These are phyloP conservation scores for Raphanus sativus DNA, from an alignment of 345 rosid species.

Conservation along the genomic window DNA sequence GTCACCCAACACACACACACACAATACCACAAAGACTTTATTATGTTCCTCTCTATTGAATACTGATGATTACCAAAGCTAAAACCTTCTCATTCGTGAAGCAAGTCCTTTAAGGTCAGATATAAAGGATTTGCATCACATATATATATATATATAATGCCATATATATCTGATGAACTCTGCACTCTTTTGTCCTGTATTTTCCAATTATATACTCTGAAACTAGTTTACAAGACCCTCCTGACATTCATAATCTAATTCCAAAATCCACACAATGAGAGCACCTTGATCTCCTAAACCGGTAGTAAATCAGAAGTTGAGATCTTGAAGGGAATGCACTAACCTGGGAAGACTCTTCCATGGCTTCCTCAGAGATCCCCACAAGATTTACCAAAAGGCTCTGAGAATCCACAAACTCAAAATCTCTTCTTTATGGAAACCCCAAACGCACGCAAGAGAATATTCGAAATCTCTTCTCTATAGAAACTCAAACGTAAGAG, in stretches of 20 bases:
- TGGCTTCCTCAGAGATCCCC: constrained; percentile 23
- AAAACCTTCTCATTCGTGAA: not conserved
- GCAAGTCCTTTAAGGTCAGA: not conserved
- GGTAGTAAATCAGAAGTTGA: not conserved
- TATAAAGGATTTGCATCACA: not conserved
- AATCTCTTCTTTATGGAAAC: not conserved
- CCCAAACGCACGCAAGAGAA: too few species aligned
- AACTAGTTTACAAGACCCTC: constrained; percentile 15
- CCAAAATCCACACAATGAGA: not conserved
- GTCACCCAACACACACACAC: not conserved
- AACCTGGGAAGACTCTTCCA: constrained; percentile 42
- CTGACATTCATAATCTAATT: not conserved
- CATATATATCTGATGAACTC: not conserved
- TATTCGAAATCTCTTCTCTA: not conserved
- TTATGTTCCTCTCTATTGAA: not conserved
- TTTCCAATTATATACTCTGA: constrained; percentile 2
- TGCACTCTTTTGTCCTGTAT: not conserved
- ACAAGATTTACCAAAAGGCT: constrained; percentile 20
- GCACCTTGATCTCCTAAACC: not conserved
- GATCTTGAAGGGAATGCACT: constrained; percentile 5
- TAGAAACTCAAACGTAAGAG: constrained; percentile 7
- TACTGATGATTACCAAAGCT: not conserved
- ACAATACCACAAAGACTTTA: not conserved
- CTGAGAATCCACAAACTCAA: not conserved
- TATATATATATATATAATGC: not conserved